These are phyloP conservation scores for Plasmodium gonderi DNA, from an alignment of 169 alveolate species.

Conservation along the genomic window DNA sequence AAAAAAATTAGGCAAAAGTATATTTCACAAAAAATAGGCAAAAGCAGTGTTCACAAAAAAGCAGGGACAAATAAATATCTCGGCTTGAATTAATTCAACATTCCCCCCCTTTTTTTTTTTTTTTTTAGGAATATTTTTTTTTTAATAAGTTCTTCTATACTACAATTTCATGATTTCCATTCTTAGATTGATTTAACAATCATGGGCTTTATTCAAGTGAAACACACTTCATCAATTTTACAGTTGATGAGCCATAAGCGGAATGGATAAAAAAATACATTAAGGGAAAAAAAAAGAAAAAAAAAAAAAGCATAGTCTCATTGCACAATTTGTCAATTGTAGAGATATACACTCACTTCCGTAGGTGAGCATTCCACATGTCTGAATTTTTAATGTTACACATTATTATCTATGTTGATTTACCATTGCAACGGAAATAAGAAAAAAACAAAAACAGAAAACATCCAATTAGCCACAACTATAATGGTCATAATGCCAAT, in stretches of 20 bases:
- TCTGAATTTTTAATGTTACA: not conserved
- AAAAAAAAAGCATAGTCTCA: not conserved
- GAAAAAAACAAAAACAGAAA: not conserved
- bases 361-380: not conserved
- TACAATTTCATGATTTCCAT: not conserved
- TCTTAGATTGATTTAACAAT: not conserved
- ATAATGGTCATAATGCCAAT: not conserved
- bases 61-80: too few species aligned
- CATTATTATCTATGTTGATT: not conserved
- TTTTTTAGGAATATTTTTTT: not conserved
- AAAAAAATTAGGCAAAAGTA: too few species aligned
- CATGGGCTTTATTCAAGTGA: not conserved
- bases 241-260: not conserved
- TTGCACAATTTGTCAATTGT: not conserved
- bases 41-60: too few species aligned
- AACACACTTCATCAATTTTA: not conserved
- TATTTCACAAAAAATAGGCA: too few species aligned
- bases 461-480: not conserved
- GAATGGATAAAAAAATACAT: not conserved
- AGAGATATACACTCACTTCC: not conserved
- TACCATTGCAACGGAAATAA: too few species aligned
- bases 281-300: too few species aligned
- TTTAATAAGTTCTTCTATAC: not conserved
- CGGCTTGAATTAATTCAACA: too few species aligned
- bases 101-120: too few species aligned